These are phyloP conservation scores for Cucurbita maxima DNA, from an alignment of 306 rosid species.

Conservation along the genomic window DNA sequence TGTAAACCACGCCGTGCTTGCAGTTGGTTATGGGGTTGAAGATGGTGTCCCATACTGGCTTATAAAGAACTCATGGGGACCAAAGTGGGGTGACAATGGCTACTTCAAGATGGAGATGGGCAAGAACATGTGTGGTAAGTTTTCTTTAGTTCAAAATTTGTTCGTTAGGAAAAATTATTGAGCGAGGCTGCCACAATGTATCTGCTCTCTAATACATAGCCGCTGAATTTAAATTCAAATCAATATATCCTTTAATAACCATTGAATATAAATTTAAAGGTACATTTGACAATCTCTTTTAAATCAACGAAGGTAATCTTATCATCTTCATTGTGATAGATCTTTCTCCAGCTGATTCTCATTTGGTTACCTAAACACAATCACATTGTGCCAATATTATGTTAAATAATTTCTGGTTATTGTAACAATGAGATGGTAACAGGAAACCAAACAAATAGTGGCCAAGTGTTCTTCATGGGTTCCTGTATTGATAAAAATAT, in stretches of 20 bases:
- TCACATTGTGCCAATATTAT: background rate
- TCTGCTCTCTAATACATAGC: background rate
- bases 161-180: background rate
- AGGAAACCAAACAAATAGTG: background rate
- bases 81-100: constrained; percentile 71
- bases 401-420: background rate
- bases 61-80: constrained; percentile 87
- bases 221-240: background rate
- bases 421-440: background rate
- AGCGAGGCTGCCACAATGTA: no score
- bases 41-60: constrained; percentile 69
- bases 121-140: constrained; percentile 94
- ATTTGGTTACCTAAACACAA: no score
- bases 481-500: background rate
- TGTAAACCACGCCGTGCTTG: constrained; percentile 96
- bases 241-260: background rate
- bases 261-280: background rate
- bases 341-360: no score
- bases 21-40: constrained; percentile 88
- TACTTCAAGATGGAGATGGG: constrained; percentile 94
- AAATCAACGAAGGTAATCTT: background rate
- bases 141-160: background rate
- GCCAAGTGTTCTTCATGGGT: background rate
- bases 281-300: background rate
- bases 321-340: background rate